Evolutionary conservation across 2,329 filamentous ascomycete genomes (phyloP).

Genomic region (Fusarium robinianum): DNA sequence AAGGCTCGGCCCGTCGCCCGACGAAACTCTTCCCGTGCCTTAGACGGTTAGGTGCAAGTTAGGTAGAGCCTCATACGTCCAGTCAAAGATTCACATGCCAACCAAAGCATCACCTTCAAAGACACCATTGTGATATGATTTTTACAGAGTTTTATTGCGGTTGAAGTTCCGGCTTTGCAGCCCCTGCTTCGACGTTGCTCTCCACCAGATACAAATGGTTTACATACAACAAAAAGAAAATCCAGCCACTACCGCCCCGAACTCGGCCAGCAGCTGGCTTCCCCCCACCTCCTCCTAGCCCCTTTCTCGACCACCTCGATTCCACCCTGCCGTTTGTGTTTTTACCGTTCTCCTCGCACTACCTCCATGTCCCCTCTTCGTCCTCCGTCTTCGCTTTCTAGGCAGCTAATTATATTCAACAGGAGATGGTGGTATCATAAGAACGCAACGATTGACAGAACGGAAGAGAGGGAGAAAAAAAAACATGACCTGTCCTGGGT

Average conservation of each 20-base stretch:
- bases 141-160: conserved; percentile 30
- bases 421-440: conserved; percentile 41
- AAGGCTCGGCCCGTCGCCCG: conserved; percentile 30
- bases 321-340: conserved; percentile 22
- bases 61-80: background rate
- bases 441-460: conserved; percentile 33
- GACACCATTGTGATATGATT: conserved; percentile 9
- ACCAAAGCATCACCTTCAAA: background rate
- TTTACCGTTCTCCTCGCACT: conserved; percentile 8
- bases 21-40: conserved; percentile 18
- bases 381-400: conserved; percentile 19
- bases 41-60: conserved; percentile 1
- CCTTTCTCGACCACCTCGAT: conserved; percentile 11
- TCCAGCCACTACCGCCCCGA: conserved; percentile 26
- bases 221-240: conserved; percentile 25
- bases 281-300: conserved; percentile 9
- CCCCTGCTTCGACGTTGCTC: conserved; percentile 24
- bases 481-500: conserved; percentile 37
- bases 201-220: conserved; percentile 12
- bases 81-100: background rate
- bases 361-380: conserved; percentile 21
- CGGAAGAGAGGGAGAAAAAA: conserved; percentile 27
- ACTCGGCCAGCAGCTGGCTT: conserved; percentile 27
- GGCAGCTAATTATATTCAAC: conserved; percentile 39
- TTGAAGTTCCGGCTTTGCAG: conserved; percentile 27